Evolutionary conservation across 306 rosid genomes (phyloP).

Genomic region (Neltuma alba): DNA sequence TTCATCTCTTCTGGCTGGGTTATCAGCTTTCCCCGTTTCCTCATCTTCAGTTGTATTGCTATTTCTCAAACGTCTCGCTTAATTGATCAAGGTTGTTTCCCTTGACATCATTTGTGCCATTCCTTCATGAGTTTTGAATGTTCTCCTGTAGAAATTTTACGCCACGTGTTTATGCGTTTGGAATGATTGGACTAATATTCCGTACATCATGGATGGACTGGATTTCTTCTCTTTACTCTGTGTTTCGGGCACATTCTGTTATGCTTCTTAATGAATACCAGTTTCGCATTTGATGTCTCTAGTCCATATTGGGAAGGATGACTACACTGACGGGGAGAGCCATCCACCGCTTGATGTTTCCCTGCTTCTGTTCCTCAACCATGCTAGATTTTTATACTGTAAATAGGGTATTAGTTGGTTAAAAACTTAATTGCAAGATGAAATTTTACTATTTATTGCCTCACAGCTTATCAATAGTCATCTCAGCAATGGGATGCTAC

Average conservation of each 20-base stretch:
- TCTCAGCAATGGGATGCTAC: background rate
- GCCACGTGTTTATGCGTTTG: background rate
- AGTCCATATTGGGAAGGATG: background rate
- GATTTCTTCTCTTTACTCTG: background rate
- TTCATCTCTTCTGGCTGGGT: background rate
- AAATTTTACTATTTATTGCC: background rate
- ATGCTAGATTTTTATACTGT: background rate
- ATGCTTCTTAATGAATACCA: background rate
- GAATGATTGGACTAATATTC: background rate
- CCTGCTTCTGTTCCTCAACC: background rate
- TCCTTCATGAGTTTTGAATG: background rate
- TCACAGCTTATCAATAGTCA: background rate
- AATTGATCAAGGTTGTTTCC: background rate
- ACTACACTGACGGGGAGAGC: background rate
- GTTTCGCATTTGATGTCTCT: background rate
- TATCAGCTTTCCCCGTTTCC: background rate
- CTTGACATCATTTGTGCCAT: background rate
- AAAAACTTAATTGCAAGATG: background rate
- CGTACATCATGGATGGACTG: background rate
- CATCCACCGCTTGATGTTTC: background rate
- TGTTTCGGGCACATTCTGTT: background rate
- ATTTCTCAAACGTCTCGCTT: background rate
- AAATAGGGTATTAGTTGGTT: background rate
- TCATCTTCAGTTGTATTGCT: background rate
- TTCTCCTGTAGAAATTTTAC: background rate